These are phyloP conservation scores for Aaosphaeria pasadenensis DNA, from an alignment of 2,329 filamentous ascomycete species.

Conservation along the genomic window DNA sequence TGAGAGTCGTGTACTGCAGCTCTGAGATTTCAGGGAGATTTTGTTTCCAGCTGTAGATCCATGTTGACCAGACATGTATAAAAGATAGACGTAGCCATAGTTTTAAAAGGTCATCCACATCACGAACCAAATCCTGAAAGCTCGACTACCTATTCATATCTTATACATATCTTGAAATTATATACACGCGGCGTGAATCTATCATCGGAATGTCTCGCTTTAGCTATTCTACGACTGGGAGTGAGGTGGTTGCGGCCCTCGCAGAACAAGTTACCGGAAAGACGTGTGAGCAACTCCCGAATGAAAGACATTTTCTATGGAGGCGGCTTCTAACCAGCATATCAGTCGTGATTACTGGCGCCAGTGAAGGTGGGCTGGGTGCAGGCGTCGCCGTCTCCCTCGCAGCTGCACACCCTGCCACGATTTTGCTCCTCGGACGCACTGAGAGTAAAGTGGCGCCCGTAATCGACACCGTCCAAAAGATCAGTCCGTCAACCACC, in stretches of 20 bases:
- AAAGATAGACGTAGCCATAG: too few species aligned
- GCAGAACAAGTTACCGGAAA: neutral
- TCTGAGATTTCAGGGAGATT: too few species aligned
- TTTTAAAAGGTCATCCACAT: too few species aligned
- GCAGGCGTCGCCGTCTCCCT: neutral
- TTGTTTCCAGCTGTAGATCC: too few species aligned
- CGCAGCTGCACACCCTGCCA: neutral
- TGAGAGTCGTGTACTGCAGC: too few species aligned
- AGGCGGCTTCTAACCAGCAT: neutral
- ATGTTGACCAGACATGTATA: too few species aligned
- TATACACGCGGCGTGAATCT: neutral
- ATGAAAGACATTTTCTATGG: neutral
- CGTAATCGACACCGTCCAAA: neutral
- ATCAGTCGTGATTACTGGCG: neutral
- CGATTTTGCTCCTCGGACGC: neutral
- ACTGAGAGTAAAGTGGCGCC: neutral
- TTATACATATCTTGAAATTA: too few species aligned
- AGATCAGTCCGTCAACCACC: slow-evolving; percentile 11
- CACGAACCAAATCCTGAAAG: too few species aligned
- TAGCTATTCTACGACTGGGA: neutral
- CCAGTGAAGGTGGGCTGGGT: neutral
- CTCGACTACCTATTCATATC: too few species aligned
- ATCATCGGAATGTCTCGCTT: neutral
- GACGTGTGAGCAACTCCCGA: neutral
- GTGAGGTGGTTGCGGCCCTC: neutral